A percentile compares a stretch with the other conserved stretches of the same genome.
Evolutionary conservation across 495 filamentous ascomycete species (phyloP).

Genomic region (Daldinia decipiens): DNA sequence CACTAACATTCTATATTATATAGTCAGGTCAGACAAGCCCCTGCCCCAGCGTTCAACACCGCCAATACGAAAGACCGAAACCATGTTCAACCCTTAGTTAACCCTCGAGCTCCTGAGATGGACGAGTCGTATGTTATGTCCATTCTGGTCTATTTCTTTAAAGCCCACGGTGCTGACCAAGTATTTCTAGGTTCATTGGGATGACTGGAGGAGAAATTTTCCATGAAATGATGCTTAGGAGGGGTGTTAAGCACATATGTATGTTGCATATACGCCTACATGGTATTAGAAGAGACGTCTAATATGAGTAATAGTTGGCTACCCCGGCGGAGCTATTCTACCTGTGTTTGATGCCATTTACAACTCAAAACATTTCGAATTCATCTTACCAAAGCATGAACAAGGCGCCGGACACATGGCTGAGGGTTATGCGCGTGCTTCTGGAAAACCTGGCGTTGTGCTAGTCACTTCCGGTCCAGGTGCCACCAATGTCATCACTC

Average conservation of each 20-base stretch:
- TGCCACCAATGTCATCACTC: constrained; percentile 81
- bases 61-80: constrained; percentile 55
- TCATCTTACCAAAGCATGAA: constrained; percentile 81
- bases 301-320: constrained; percentile 64
- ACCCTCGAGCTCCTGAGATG: constrained; percentile 69
- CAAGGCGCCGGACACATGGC: constrained; percentile 87
- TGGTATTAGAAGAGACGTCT: constrained; percentile 45
- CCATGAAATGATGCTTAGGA: constrained; percentile 98
- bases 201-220: constrained; percentile 97
- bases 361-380: constrained; percentile 82
- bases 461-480: constrained; percentile 82
- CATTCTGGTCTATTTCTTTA: constrained; percentile 28
- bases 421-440: constrained; percentile 79
- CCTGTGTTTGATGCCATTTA: constrained; percentile 86
- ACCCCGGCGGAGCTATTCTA: constrained; percentile 83
- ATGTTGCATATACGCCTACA: constrained; percentile 53
- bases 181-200: constrained; percentile 79
- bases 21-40: constrained; percentile 59
- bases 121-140: constrained; percentile 73
- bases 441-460: constrained; percentile 79
- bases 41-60: constrained; percentile 78
- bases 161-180: constrained; percentile 45
- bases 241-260: constrained; percentile 92
- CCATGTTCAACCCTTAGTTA: constrained; percentile 76
- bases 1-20: constrained; percentile 36